phyloP scores from a whole-genome alignment of 2,329 filamentous ascomycete genomes.

The Sphaerulina vaccinii region DNA sequence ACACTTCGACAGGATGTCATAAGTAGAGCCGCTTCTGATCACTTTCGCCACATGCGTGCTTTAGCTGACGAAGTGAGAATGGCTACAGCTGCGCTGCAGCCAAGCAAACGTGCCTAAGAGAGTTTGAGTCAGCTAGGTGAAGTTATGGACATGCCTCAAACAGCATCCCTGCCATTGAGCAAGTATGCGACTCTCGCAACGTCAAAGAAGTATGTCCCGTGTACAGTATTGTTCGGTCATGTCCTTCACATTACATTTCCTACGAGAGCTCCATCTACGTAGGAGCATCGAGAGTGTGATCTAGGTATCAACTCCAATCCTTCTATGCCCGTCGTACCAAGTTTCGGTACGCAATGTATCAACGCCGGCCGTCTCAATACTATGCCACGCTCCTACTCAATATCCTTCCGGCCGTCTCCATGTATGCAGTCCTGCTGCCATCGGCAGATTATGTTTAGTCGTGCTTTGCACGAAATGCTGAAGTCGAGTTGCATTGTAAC shows the following conservation, averaged over 20 bases:
- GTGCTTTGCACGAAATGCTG: constrained; percentile 3
- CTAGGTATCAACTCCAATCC: too few relatives aligned
- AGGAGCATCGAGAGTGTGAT: too few relatives aligned
- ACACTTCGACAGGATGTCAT: too few relatives aligned
- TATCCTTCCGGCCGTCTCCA: not conserved
- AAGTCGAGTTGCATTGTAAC: not conserved
- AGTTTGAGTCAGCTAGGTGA: not conserved
- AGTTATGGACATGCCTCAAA: not conserved
- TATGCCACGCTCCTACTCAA: not conserved
- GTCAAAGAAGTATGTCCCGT: too few relatives aligned
- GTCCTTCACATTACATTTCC: constrained; percentile 5
- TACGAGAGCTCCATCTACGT: too few relatives aligned
- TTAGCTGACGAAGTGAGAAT: not conserved
- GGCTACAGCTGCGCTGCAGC: too few relatives aligned
- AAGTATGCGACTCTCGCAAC: too few relatives aligned
- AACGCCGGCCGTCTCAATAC: not conserved
- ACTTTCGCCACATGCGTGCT: not conserved
- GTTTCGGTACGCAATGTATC: not conserved
- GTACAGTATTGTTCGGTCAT: too few relatives aligned
- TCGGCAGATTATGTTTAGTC: constrained; percentile 3
- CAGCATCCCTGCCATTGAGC: not conserved
- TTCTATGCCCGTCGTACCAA: too few relatives aligned
- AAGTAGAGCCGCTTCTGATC: too few relatives aligned
- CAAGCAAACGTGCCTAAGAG: too few relatives aligned
- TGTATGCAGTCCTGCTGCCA: constrained; percentile 15